phyloP scores from a whole-genome alignment of 2,329 filamentous ascomycete genomes.

The Lojkania enalia region DNA sequence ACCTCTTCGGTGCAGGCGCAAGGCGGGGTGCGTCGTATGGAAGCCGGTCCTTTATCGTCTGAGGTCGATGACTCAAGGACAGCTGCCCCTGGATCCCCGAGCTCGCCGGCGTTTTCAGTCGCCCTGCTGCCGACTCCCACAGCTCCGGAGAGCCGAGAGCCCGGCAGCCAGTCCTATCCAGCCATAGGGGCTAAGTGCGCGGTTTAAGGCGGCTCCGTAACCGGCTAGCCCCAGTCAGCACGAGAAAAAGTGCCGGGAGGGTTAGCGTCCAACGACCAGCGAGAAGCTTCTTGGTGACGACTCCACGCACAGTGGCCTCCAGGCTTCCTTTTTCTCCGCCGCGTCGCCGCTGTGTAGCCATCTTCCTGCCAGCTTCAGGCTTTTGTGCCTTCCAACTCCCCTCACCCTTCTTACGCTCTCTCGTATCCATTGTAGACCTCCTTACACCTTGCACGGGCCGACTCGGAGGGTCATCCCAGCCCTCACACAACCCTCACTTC shows the following conservation, averaged over 20 bases:
- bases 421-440: background rate
- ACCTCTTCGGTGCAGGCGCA: constrained; percentile 16
- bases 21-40: constrained; percentile 30
- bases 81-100: constrained; percentile 12
- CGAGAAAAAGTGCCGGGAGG: constrained; percentile 14
- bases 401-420: constrained; percentile 6
- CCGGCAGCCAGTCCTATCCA: background rate
- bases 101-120: background rate
- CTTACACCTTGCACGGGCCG: constrained; percentile 4
- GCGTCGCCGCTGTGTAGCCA: constrained; percentile 14
- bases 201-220: constrained; percentile 2
- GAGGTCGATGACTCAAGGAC: constrained; percentile 15
- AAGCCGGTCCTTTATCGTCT: constrained; percentile 30
- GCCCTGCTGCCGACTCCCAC: constrained; percentile 14
- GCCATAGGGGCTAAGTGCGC: too few species aligned
- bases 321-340: constrained; percentile 29
- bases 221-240: constrained; percentile 15
- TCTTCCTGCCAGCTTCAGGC: constrained; percentile 33
- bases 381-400: constrained; percentile 23
- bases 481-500: constrained; percentile 11
- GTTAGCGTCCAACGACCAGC: constrained; percentile 10
- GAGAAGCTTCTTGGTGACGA: constrained; percentile 18
- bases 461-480: background rate
- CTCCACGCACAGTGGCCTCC: constrained; percentile 11
- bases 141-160: constrained; percentile 15